Percentiles rank a stretch among this genome's conserved stretches.
These are phyloP conservation scores for Starmerella lactis-condensi DNA, from an alignment of 805 yeast species.

Conservation along the genomic window DNA sequence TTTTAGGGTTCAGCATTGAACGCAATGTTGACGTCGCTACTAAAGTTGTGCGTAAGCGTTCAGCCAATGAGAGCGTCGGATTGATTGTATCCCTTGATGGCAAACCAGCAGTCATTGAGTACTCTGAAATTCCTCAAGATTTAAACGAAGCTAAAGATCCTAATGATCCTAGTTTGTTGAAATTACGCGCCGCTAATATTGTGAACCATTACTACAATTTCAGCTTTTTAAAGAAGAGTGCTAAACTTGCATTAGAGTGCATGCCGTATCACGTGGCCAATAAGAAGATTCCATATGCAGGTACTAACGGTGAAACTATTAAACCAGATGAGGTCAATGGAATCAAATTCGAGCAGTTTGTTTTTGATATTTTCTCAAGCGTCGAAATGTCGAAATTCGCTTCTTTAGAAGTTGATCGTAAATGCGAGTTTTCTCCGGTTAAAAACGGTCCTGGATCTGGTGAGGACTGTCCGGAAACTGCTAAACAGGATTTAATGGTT, in stretches of 20 bases:
- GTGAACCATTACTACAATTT: conserved; percentile 91
- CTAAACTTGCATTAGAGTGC: conserved; percentile 32
- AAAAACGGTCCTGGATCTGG: conserved; percentile 76
- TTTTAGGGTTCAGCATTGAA: conserved; percentile 64
- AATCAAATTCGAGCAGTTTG: conserved; percentile 86
- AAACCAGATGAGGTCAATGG: conserved; percentile 75
- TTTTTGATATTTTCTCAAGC: conserved; percentile 83
- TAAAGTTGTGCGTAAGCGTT: conserved; percentile 84
- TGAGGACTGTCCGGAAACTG: conserved; percentile 71
- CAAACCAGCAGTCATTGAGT: conserved; percentile 81
- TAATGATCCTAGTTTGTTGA: conserved; percentile 33
- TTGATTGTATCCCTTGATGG: conserved; percentile 46
- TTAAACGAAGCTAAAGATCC: conserved; percentile 50
- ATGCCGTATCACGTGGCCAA: conserved; percentile 91
- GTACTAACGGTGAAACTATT: conserved; percentile 29
- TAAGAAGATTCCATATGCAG: conserved; percentile 61
- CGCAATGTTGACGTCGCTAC: conserved; percentile 63
- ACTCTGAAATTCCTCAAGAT: conserved; percentile 68
- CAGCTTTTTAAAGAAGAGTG: conserved; percentile 43
- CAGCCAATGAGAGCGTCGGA: conserved; percentile 78
- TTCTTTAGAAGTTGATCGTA: conserved; percentile 74
- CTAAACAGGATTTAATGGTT: conserved; percentile 42
- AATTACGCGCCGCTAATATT: conserved; percentile 84
- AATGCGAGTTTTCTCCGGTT: conserved; percentile 78
- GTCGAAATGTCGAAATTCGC: conserved; percentile 60